A percentile compares a stretch with the other conserved stretches of the same genome.
phyloP scores from a whole-genome alignment of 2,329 filamentous ascomycete species.

The Helotiales sp. region DNA sequence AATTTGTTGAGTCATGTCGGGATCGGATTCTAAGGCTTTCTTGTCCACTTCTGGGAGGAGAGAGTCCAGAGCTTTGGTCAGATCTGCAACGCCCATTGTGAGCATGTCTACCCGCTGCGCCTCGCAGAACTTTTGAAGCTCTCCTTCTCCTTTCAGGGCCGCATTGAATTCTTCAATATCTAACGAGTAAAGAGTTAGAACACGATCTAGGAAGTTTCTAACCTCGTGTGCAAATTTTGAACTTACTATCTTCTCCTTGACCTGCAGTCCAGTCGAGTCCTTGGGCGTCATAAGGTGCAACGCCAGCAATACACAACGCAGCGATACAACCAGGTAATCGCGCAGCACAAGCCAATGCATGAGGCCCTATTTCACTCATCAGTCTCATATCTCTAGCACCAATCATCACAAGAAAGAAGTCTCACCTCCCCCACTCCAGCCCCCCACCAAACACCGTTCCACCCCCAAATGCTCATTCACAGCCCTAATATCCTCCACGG shows the following conservation, averaged over 20 bases:
- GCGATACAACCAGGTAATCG: constrained; percentile 10
- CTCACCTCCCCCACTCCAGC: not conserved
- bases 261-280: constrained; percentile 4
- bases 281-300: constrained; percentile 8
- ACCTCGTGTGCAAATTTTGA: not conserved
- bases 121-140: not conserved
- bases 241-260: constrained; percentile 9
- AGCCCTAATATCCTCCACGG: not conserved
- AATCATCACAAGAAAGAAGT: not conserved
- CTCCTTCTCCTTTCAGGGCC: not conserved
- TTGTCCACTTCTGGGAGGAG: not conserved
- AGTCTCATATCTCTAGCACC: not conserved
- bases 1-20: not conserved
- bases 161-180: not conserved
- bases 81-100: not conserved
- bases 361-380: constrained; percentile 5
- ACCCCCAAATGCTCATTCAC: not conserved
- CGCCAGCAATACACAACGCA: constrained; percentile 3
- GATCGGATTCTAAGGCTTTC: not conserved
- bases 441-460: not conserved
- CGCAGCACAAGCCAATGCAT: constrained; percentile 7
- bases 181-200: not conserved
- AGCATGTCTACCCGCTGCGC: not conserved
- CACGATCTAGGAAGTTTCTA: too few species aligned
- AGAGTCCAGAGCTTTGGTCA: not conserved